Evolutionary conservation across 2,329 filamentous ascomycete species (phyloP).

Genomic region (Curvularia sp.): DNA sequence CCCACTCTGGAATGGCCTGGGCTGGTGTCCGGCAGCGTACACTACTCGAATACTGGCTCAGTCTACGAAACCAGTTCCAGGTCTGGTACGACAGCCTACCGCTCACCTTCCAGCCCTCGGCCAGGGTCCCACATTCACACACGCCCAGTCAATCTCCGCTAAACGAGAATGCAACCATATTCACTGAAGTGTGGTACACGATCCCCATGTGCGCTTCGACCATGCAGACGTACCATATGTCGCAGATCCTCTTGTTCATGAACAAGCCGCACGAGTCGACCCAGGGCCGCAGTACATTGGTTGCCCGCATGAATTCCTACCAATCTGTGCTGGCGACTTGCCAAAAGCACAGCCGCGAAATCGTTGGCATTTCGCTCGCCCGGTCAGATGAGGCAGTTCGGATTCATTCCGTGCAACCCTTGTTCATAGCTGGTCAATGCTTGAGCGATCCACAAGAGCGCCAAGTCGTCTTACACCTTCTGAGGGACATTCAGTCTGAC

Average conservation of each 20-base stretch:
- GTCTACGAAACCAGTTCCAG: conserved; percentile 64
- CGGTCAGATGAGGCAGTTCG: conserved; percentile 64
- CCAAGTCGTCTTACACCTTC: conserved; percentile 61
- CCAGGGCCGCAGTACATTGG: conserved; percentile 60
- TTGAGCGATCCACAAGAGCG: conserved; percentile 63
- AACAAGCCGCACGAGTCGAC: conserved; percentile 66
- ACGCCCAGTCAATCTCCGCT: conserved; percentile 32
- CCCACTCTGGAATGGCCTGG: conserved; percentile 50
- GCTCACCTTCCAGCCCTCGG: conserved; percentile 65
- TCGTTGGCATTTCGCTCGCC: conserved; percentile 66
- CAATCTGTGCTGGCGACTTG: conserved; percentile 64
- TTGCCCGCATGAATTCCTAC: conserved; percentile 63
- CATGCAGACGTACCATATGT: conserved; percentile 72
- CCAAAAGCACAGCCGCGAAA: conserved; percentile 66
- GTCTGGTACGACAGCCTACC: conserved; percentile 67
- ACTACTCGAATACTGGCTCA: conserved; percentile 61
- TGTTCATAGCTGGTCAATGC: conserved; percentile 70
- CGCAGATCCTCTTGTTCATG: conserved; percentile 66
- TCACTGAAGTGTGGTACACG: conserved; percentile 69
- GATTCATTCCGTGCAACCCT: conserved; percentile 65
- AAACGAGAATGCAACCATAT: conserved; percentile 47
- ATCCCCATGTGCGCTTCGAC: conserved; percentile 69
- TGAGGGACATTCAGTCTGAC: conserved; percentile 68
- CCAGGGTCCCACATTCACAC: conserved; percentile 54
- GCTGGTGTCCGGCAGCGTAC: conserved; percentile 59